Evolutionary conservation across 768 basidiomycete genomes (phyloP), one percentile per base, ranked within the genome.

Genomic region (Xerocomus spinulosus): DNA sequence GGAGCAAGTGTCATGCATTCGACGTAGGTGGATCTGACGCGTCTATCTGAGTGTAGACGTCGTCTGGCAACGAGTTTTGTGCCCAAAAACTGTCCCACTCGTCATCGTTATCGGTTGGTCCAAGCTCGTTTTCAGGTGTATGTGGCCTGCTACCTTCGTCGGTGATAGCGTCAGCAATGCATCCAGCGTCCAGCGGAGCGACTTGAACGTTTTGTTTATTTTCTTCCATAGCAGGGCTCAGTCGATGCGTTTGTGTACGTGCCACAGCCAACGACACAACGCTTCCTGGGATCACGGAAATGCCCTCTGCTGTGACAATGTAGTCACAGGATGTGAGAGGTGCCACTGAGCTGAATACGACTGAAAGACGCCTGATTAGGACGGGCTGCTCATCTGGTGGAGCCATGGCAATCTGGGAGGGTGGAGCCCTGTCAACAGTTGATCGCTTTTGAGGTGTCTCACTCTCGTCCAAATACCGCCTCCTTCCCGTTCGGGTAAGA

Each of bases 311-410:
- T 5, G 82, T 78, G 41, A 96, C 75, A 49, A 91, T 72, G 53
- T 85, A 95, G 62, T 96, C 91, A 48, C 88, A 63, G 12, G 82
- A 83, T 15, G 68, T 70, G 1, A 84, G 76, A 0, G 70, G 57
- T 0, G 68, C 68, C 13, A 85, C 75, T 9, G 81, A 81, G 53
- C 82, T 88, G 69, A 92, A 96, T 9, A 96, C 72, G 42, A 94
- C 72, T 48, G 81, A 82, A 46, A 93, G 66, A 33, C 85, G 77
- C 32, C 93, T 79, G 45, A 94, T 73, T 20, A 86, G 68, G 15
- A 75, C 74, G 0, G 74, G 54, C 48, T 76, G 68, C 24, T 75
- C 70, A 15, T 76, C 70, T 20, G 61, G 54, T 14, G 61, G 49
- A n/a, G 49, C 32, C 13, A 51, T 24, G 9, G 46, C 42, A 15